Base-by-base conservation (phyloP, 345 rosid species). In the Moricandia moricandioides region DNA sequence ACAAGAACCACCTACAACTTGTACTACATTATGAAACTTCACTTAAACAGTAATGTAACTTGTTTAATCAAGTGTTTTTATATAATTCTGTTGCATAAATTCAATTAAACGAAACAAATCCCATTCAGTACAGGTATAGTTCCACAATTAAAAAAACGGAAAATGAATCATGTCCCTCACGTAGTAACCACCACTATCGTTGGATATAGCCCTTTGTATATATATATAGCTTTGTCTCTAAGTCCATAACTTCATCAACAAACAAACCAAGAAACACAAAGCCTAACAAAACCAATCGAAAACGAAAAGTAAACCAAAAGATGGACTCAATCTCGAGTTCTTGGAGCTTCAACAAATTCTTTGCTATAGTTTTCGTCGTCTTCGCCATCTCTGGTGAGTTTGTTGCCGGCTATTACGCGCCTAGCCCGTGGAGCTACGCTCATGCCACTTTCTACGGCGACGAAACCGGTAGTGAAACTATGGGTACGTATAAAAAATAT, bases 401-500 rank as follows among this genome's bases (percentile, higher is more conserved):
- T 8, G 80, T 63, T 0, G 66, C 67, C 3, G 80, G 71, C 45
- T 77, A 77, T 3, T 90, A 84, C 75, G 63, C 24, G 40, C 85
- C 97, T 8, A 76, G 86, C 56, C 77, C 74, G 59, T 89, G 91
- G 94, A 34, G 66, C 10, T 65, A 62, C 5, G 94, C 91, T 5
- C 87, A 85, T 62, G 94, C 91, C 65, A 89, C 94, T 66, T 87
- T 89, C 67, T 89, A 89, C 49, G 94, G 94, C 3, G 91, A 89
- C 12, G 87, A 85, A 74, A 79, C 84, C 35, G 91, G 75, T 63
- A 78, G 91, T 34, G 89, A 81, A 67, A 89, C 91, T 7, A 82
- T 83, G 86, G 91, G 91, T 89, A 82, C 55, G 68, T 71, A 49
- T 0, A 2, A 16, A 0, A 9, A 12, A 43, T 18, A 47, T 47